Base-by-base conservation (phyloP, 2,329 filamentous ascomycete genomes). In the Chaetoscypha palmicola region DNA sequence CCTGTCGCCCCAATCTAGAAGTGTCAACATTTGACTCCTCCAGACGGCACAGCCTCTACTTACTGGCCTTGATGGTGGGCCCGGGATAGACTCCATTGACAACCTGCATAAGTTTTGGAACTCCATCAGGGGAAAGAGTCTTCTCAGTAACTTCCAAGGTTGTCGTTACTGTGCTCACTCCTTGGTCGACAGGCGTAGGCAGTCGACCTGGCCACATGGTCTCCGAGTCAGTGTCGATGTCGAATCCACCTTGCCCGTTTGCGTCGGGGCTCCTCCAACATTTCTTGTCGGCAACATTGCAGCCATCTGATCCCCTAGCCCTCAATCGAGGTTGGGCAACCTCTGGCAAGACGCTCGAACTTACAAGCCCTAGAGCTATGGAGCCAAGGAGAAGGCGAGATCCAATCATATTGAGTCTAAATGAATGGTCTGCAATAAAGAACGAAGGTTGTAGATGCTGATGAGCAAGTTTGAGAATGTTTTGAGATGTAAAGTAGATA, bases 61-160 rank as follows among this genome's bases (percentile, higher is more conserved):
- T 23, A 35, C 39, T 28, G 9, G 61, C 61, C 38, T 54, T 49
- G 34, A 64, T 54, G 2, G 47, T 33, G 9, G 61, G 61, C 12
- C 59, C 62, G 14, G 58, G 61, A 47, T 54, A 62, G 26, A 52
- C 48, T 0, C 58, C 59, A 46, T 65, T 64, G 34, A 64, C 53
- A 7, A 62, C 45, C 8, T 62, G 69, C 49, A 88, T 76, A 55
- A 84, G 83, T 31, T 57, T 59, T 3, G 50, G 43, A 21, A 51
- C 57, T 5, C 67, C 67, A 58, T 69, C 66, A 4, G 30, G 30
- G 11, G 30, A n/a, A 11, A 41, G n/a, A 4, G 30, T 34, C 21
- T 26, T 34, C 30, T 41, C 39, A 5, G 39, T 8, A 19, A 41
- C 19, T 8, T 5, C 5, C n/a, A 41, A n/a, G 17, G 19, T 24